These are phyloP conservation scores for Acanthamoeba healyi DNA, from an alignment of 208 protist genomes.

Conservation along the genomic window DNA sequence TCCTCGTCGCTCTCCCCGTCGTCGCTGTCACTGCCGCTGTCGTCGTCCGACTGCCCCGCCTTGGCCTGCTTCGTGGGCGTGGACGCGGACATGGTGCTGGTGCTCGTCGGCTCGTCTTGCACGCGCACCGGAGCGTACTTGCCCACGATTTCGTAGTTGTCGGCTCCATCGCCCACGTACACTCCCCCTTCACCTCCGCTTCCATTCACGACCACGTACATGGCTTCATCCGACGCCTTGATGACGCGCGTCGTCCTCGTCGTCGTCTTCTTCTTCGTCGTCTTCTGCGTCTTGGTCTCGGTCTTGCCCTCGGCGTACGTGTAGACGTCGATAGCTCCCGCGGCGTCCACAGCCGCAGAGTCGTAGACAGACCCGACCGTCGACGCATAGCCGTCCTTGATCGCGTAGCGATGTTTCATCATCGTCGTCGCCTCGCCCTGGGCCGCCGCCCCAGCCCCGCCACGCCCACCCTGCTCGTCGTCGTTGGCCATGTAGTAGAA, in stretches of 20 bases:
- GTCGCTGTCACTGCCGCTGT: background rate
- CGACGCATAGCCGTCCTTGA: background rate
- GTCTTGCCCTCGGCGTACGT: background rate
- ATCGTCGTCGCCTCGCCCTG: background rate
- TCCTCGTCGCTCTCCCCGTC: background rate
- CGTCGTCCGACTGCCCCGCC: background rate
- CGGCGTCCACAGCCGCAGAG: background rate
- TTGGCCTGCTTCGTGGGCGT: background rate
- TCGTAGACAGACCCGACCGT: background rate
- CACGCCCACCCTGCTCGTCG: too few species aligned
- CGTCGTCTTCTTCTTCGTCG: too few species aligned
- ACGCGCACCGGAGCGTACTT: background rate
- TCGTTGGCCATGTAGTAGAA: slow-evolving; percentile 42
- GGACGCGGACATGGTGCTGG: background rate
- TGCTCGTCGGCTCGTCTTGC: background rate
- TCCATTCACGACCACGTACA: background rate
- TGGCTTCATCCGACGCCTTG: background rate
- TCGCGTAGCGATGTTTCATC: background rate
- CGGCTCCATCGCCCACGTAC: background rate
- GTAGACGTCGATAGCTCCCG: slow-evolving; percentile 4
- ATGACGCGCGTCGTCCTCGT: background rate
- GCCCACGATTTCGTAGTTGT: background rate
- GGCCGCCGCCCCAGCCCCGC: too few species aligned
- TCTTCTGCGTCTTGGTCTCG: background rate
- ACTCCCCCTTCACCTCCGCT: background rate